Base-by-base conservation (phyloP, 139 green algal species). In the Coelastrella sp. region DNA sequence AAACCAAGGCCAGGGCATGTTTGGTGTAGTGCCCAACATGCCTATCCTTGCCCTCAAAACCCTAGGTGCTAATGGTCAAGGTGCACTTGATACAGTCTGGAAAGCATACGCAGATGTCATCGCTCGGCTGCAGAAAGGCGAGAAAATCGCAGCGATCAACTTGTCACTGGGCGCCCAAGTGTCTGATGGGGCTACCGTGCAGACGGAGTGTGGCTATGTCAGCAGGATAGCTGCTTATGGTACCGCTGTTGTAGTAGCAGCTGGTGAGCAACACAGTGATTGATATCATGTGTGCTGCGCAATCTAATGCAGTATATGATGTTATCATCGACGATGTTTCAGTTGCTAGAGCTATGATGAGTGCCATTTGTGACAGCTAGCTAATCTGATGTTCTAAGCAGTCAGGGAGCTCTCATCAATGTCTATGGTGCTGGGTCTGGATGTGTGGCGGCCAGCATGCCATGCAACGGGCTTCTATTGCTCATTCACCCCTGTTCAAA, bases 11-110 rank as follows among this genome's bases (percentile, higher is more conserved):
- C 17, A 2, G 9, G 72, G 72, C 32, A 25, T 80, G 0, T 67
- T 66, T 67, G 72, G 72, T 50, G 72, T 80, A 23, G 72, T 80
- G 3, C 72, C 72, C 15, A 48, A 48, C 72, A 80, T 80, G 72
- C 72, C 72, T 8, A 51, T 80, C 27, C 13, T 80, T 11, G 72
- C 72, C 15, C 21, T 67, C 4, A 80, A 80, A 45, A 32, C 35
- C 6, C 72, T 80, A 2, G 51, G 48, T 17, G 21, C 34, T 7
- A 53, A 80, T 17, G 72, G 72, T 37, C 32, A 34, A 13, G 72
- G 72, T 23, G 19, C 45, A 21, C 48, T 80, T 1, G 48, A 66
- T 25, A 30, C 34, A 27, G 32, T 67, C 11, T 80, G 50, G 38
- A 48, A 66, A 15, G 75, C 53, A 1, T 82, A 82, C 75, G 53